phyloP scores from a whole-genome alignment of 768 basidiomycete genomes.

The Leccinum broughii region DNA sequence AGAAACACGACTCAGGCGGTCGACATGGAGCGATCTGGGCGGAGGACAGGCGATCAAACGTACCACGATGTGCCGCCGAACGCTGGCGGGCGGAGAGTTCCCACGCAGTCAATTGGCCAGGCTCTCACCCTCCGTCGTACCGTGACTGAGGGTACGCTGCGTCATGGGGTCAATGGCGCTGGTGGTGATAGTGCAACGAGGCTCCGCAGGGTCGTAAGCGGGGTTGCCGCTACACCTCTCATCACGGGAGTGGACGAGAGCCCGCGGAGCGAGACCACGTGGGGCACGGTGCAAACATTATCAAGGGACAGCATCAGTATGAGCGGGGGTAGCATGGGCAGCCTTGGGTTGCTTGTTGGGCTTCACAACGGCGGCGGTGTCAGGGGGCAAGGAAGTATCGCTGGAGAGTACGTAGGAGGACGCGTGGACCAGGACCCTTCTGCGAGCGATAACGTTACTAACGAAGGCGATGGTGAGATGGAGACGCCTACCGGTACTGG shows the following conservation, averaged over 20 bases:
- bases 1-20: constrained; percentile 26
- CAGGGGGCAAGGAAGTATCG: constrained; percentile 26
- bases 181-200: constrained; percentile 3
- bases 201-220: constrained; percentile 10
- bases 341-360: constrained; percentile 32
- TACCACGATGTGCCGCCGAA: constrained; percentile 13
- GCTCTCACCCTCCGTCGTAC: constrained; percentile 22
- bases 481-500: constrained; percentile 24
- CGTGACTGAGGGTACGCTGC: constrained; percentile 16
- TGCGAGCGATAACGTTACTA: constrained; percentile 9
- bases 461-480: constrained; percentile 19
- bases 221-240: constrained; percentile 15
- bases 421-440: constrained; percentile 8
- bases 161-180: constrained; percentile 10
- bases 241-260: constrained; percentile 22
- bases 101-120: constrained; percentile 17
- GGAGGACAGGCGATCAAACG: constrained; percentile 19
- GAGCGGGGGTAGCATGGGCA: constrained; percentile 26
- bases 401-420: constrained; percentile 22
- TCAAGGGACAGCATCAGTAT: constrained; percentile 17
- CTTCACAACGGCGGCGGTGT: constrained; percentile 34
- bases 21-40: constrained; percentile 20
- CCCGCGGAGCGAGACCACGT: constrained; percentile 36
- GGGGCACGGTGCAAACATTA: constrained; percentile 35
- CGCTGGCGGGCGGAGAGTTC: constrained; percentile 21